Conservation (phyloP, 169 alveolate genomes). For the Ichthyophthirius multifiliis region DNA sequence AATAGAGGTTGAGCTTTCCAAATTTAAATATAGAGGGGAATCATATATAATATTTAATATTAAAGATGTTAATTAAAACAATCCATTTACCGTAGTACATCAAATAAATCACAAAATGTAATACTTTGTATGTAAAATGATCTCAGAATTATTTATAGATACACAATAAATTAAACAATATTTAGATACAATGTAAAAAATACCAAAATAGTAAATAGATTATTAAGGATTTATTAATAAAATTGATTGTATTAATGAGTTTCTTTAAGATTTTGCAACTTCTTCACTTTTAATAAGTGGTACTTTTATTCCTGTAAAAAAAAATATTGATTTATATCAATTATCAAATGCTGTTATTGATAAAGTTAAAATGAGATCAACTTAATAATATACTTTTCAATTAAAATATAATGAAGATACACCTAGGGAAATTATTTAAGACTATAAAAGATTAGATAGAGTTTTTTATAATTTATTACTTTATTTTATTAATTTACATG, state of each 20-base stretch:
- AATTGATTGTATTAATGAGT: background rate
- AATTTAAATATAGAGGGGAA: no score
- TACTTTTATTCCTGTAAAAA: background rate
- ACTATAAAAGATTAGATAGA: slow-evolving; percentile 1
- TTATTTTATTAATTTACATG: background rate
- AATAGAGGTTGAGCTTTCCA: no score
- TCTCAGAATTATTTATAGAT: background rate
- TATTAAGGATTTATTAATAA: background rate
- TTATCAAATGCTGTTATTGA: background rate
- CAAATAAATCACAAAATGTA: background rate
- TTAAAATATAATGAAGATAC: background rate
- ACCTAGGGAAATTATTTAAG: background rate
- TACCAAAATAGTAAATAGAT: background rate
- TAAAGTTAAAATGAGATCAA: background rate
- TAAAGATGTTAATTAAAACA: background rate
- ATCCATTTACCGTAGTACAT: background rate
- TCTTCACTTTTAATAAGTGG: background rate
- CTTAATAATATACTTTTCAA: background rate
- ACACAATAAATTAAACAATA: background rate
- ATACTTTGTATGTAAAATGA: background rate
- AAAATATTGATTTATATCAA: background rate
- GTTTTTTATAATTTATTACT: background rate
- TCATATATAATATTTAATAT: no score
- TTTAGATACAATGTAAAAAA: background rate
- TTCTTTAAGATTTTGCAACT: background rate